phyloP scores from a whole-genome alignment of 768 basidiomycete species.

The Calvatia gigantea region DNA sequence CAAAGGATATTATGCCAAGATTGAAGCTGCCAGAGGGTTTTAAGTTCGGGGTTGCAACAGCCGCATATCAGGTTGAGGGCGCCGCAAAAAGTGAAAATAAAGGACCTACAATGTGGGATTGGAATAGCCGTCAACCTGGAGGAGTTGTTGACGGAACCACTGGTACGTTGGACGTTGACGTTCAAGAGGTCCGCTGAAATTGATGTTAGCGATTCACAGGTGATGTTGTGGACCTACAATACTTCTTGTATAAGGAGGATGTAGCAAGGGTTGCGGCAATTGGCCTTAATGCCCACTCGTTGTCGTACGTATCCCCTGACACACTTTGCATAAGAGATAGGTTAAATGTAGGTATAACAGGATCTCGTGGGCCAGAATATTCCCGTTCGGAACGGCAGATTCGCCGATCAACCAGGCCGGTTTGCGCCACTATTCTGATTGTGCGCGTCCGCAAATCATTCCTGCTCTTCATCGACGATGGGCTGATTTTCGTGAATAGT shows the following conservation, averaged over 20 bases:
- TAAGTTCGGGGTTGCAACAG: slow-evolving; percentile 49
- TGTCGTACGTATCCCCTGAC: slow-evolving; percentile 33
- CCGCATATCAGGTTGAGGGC: slow-evolving; percentile 53
- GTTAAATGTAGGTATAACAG: slow-evolving; percentile 19
- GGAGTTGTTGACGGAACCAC: slow-evolving; percentile 41
- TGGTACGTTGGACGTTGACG: slow-evolving; percentile 21
- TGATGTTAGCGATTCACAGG: slow-evolving; percentile 21
- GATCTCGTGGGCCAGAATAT: slow-evolving; percentile 49
- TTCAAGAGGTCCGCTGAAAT: background rate
- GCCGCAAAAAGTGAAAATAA: slow-evolving; percentile 47
- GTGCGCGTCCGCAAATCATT: slow-evolving; percentile 20
- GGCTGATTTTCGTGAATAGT: slow-evolving; percentile 23
- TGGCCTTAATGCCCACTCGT: slow-evolving; percentile 49
- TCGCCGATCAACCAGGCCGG: slow-evolving; percentile 48
- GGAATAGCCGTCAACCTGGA: slow-evolving; percentile 42
- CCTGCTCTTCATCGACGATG: background rate
- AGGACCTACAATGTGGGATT: slow-evolving; percentile 47
- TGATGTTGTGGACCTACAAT: slow-evolving; percentile 46
- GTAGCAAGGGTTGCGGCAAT: slow-evolving; percentile 45
- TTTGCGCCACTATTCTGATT: slow-evolving; percentile 41
- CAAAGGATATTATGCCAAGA: slow-evolving; percentile 39
- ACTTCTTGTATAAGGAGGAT: slow-evolving; percentile 52
- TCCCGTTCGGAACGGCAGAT: slow-evolving; percentile 45
- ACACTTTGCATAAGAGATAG: background rate
- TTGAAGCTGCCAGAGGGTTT: slow-evolving; percentile 45